Evolutionary conservation across 2,329 filamentous ascomycete genomes (phyloP).

Genomic region (Magnaporthales sp.): DNA sequence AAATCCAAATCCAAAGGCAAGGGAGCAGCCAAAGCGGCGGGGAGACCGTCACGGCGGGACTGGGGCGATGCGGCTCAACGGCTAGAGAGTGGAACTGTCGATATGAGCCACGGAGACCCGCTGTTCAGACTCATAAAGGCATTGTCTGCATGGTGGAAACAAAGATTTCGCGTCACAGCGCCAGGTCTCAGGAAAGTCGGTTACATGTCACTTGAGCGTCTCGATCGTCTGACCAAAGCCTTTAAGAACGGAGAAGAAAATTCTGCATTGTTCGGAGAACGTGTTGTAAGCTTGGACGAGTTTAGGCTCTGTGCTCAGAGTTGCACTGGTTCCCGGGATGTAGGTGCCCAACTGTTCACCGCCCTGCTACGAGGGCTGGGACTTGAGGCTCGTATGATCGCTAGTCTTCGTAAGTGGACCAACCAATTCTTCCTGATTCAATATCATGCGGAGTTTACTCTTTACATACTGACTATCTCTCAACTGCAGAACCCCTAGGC

Average conservation of each 20-base stretch:
- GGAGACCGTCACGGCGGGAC: slow-evolving; percentile 39
- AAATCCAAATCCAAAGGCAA: slow-evolving; percentile 24
- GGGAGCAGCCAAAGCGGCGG: slow-evolving; percentile 24
- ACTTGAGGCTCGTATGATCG: slow-evolving; percentile 74
- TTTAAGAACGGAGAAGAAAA: slow-evolving; percentile 58
- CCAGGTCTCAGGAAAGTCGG: slow-evolving; percentile 83
- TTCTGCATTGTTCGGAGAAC: slow-evolving; percentile 60
- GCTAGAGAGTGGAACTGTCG: slow-evolving; percentile 60
- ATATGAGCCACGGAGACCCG: slow-evolving; percentile 78
- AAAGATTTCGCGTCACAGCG: slow-evolving; percentile 66
- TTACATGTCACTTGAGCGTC: slow-evolving; percentile 68
- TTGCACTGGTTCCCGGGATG: slow-evolving; percentile 75
- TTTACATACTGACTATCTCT: not conserved
- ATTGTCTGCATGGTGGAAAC: slow-evolving; percentile 81
- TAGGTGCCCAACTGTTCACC: slow-evolving; percentile 84
- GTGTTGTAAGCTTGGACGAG: slow-evolving; percentile 54
- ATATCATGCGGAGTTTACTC: not conserved
- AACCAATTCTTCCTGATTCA: not conserved
- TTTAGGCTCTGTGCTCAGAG: slow-evolving; percentile 61
- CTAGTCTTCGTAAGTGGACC: slow-evolving; percentile 50
- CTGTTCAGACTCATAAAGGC: slow-evolving; percentile 66
- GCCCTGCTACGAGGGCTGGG: slow-evolving; percentile 73
- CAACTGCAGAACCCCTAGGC: slow-evolving; percentile 54
- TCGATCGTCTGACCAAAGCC: slow-evolving; percentile 66
- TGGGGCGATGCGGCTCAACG: slow-evolving; percentile 64